A percentile compares a stretch with the other conserved stretches of the same genome.
These are phyloP conservation scores for Fusarium avenaceum DNA, from an alignment of 2,329 filamentous ascomycete species.

Conservation along the genomic window DNA sequence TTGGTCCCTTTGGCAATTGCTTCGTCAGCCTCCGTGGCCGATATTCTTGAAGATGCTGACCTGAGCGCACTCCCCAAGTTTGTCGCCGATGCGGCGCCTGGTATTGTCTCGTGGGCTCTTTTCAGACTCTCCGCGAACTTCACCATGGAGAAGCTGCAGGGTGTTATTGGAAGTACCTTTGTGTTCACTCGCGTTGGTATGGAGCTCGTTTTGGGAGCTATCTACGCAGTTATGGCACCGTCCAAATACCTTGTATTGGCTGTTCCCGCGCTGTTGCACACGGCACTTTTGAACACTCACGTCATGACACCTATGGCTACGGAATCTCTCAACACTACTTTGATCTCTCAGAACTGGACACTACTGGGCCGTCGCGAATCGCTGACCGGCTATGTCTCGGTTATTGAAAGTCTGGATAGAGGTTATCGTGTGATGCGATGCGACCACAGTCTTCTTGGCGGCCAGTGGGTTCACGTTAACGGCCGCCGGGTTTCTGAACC, in stretches of 20 bases:
- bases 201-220: slow-evolving; percentile 74
- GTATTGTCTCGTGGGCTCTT: slow-evolving; percentile 74
- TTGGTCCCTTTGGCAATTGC: slow-evolving; percentile 77
- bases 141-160: slow-evolving; percentile 58
- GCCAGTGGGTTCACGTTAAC: slow-evolving; percentile 80
- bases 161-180: slow-evolving; percentile 71
- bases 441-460: slow-evolving; percentile 93
- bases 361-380: slow-evolving; percentile 88
- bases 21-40: slow-evolving; percentile 73
- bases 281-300: slow-evolving; percentile 80
- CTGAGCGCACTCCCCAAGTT: slow-evolving; percentile 68
- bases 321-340: slow-evolving; percentile 72
- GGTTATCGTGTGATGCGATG: slow-evolving; percentile 88
- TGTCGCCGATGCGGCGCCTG: slow-evolving; percentile 73
- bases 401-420: slow-evolving; percentile 79
- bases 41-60: slow-evolving; percentile 73
- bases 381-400: slow-evolving; percentile 90
- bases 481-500: slow-evolving; percentile 78
- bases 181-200: slow-evolving; percentile 79
- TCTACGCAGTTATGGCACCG: slow-evolving; percentile 76
- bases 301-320: slow-evolving; percentile 73
- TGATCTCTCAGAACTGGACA: slow-evolving; percentile 76
- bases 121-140: slow-evolving; percentile 67
- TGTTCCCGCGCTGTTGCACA: slow-evolving; percentile 80
- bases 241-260: slow-evolving; percentile 76